Percentiles rank a stretch among this genome's conserved stretches.
These are phyloP conservation scores for Cryptosporidium baileyi DNA, from an alignment of 169 alveolate species.

Conservation along the genomic window DNA sequence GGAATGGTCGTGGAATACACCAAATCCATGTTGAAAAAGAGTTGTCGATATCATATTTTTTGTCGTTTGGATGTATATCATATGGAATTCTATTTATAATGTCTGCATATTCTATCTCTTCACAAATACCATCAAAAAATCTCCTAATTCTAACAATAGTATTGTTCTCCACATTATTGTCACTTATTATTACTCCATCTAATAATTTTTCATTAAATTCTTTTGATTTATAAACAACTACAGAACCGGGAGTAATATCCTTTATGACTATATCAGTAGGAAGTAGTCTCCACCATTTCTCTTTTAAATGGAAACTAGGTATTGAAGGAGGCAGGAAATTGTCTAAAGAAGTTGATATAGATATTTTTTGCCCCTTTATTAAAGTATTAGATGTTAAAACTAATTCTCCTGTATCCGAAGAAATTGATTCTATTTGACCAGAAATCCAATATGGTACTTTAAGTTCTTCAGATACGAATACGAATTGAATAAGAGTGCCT, in stretches of 20 bases:
- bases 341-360: not conserved
- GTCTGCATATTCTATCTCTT: not conserved
- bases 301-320: slow-evolving; percentile 14
- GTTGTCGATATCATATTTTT: slow-evolving; percentile 18
- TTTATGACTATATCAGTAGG: not conserved
- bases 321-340: slow-evolving; percentile 59
- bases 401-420: slow-evolving; percentile 40
- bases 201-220: not conserved
- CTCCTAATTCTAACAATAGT: not conserved
- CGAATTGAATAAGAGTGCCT: slow-evolving; percentile 38
- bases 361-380: not conserved
- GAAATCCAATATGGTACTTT: not conserved
- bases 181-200: slow-evolving; percentile 21
- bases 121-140: not conserved
- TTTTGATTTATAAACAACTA: not conserved
- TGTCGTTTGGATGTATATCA: slow-evolving; percentile 51
- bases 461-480: not conserved
- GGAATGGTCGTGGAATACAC: slow-evolving; percentile 65
- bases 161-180: not conserved
- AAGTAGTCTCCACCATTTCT: slow-evolving; percentile 52
- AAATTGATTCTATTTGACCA: slow-evolving; percentile 19
- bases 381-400: not conserved
- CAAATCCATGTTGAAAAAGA: slow-evolving; percentile 55
- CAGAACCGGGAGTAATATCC: slow-evolving; percentile 36
- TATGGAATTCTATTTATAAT: not conserved